phyloP scores from a whole-genome alignment of 2,329 filamentous ascomycete species.

The Ophioceras dolichostomum region DNA sequence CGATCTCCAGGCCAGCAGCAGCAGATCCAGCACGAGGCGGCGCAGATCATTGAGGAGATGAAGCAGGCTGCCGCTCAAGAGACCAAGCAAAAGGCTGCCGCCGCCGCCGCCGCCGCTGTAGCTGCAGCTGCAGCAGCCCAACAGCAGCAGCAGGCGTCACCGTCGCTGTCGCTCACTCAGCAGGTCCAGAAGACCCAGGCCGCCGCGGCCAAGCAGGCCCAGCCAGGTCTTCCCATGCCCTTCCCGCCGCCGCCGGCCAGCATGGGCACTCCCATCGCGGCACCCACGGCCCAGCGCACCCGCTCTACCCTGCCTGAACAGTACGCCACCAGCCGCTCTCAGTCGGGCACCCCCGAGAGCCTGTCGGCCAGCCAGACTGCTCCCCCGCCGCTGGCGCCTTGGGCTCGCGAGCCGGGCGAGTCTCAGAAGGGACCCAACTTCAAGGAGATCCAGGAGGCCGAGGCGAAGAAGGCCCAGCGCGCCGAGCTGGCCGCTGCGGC shows the following conservation, averaged over 20 bases:
- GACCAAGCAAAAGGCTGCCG: background rate
- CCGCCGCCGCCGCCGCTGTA: too few relatives aligned
- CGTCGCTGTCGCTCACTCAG: slow-evolving; percentile 58
- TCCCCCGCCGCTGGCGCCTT: slow-evolving; percentile 73
- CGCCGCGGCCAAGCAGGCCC: slow-evolving; percentile 38
- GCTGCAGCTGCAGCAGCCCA: too few relatives aligned
- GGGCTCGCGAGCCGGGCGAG: slow-evolving; percentile 75
- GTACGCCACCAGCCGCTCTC: slow-evolving; percentile 48
- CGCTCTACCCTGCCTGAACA: slow-evolving; percentile 73
- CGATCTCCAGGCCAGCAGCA: too few relatives aligned
- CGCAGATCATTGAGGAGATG: slow-evolving; percentile 5
- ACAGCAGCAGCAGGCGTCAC: background rate
- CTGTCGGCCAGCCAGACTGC: slow-evolving; percentile 21
- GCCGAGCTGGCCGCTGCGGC: slow-evolving; percentile 71
- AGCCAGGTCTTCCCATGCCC: slow-evolving; percentile 58
- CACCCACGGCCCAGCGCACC: slow-evolving; percentile 77
- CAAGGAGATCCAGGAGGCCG: slow-evolving; percentile 92
- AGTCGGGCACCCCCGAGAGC: slow-evolving; percentile 62
- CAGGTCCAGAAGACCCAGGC: slow-evolving; percentile 68
- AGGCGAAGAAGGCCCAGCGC: slow-evolving; percentile 85
- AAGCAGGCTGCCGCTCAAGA: slow-evolving; percentile 1
- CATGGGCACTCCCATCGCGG: slow-evolving; percentile 63
- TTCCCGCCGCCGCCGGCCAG: slow-evolving; percentile 61
- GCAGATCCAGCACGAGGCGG: slow-evolving; percentile 4
- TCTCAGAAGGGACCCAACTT: slow-evolving; percentile 78